Evolutionary conservation across 2,329 filamentous ascomycete genomes (phyloP).

Genomic region (Ascosphaera apis): DNA sequence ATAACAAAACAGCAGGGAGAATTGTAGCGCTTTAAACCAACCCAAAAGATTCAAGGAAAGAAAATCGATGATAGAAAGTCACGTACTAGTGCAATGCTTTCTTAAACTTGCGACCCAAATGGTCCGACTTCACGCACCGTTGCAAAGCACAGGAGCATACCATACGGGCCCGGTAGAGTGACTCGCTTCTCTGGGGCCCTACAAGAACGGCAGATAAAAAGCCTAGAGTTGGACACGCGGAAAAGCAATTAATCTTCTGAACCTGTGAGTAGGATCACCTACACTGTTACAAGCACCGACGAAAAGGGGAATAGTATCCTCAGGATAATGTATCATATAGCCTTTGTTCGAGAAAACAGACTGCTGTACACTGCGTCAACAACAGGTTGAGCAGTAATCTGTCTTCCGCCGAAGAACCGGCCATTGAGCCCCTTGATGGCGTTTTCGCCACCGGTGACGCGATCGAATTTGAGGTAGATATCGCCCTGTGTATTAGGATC

Average conservation of each 20-base stretch:
- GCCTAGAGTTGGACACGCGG: neutral
- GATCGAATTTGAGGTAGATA: slow-evolving; percentile 96
- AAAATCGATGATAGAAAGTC: no score
- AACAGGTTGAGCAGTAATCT: slow-evolving; percentile 85
- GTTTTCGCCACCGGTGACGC: slow-evolving; percentile 84
- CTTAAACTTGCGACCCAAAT: neutral
- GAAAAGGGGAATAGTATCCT: neutral
- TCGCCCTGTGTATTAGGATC: slow-evolving; percentile 88
- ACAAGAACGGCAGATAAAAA: neutral
- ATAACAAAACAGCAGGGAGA: no score
- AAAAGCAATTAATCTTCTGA: neutral
- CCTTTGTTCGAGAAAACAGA: slow-evolving; percentile 70
- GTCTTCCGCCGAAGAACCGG: slow-evolving; percentile 77
- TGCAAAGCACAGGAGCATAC: neutral
- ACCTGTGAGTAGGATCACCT: neutral
- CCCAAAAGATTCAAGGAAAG: no score
- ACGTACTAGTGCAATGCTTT: no score
- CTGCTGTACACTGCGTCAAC: slow-evolving; percentile 98
- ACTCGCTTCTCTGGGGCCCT: neutral
- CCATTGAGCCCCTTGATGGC: slow-evolving; percentile 96
- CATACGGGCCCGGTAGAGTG: neutral
- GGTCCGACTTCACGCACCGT: neutral
- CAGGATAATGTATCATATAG: slow-evolving; percentile 31
- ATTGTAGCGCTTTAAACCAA: no score
- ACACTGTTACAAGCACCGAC: neutral